Evolutionary conservation across 2,329 filamentous ascomycete genomes (phyloP).

Genomic region (Dactylellina leptospora): DNA sequence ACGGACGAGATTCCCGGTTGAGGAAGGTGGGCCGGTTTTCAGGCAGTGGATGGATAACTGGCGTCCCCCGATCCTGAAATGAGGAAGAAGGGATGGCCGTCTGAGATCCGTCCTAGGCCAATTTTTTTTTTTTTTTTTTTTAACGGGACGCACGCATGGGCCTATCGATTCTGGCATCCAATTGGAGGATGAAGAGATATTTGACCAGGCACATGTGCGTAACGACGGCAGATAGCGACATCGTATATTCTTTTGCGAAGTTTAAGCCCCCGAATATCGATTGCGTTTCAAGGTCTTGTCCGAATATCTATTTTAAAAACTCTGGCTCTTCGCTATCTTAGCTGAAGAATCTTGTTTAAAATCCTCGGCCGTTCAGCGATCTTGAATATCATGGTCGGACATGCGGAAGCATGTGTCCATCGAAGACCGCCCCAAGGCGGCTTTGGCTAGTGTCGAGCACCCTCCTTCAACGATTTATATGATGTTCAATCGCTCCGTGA

Average conservation of each 20-base stretch:
- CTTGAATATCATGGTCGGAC: conserved; percentile 10
- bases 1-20: conserved; percentile 39
- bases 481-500: no score
- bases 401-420: conserved; percentile 41
- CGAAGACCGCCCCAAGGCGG: no score
- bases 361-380: not conserved
- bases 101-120: conserved; percentile 1
- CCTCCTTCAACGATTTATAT: no score
- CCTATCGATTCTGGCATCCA: not conserved
- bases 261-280: conserved; percentile 11
- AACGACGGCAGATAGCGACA: not conserved
- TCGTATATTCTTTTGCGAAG: not conserved
- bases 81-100: no score
- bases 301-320: no score
- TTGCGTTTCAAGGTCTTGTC: not conserved
- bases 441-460: no score
- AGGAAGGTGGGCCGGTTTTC: conserved; percentile 28
- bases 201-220: conserved; percentile 4
- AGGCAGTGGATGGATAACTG: no score
- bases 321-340: no score
- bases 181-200: conserved; percentile 12
- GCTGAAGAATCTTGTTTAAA: no score
- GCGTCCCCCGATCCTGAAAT: no score
- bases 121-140: not conserved
- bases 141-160: conserved; percentile 1